Base-by-base conservation (phyloP, 2,329 filamentous ascomycete genomes). In the Calonectria montana region DNA sequence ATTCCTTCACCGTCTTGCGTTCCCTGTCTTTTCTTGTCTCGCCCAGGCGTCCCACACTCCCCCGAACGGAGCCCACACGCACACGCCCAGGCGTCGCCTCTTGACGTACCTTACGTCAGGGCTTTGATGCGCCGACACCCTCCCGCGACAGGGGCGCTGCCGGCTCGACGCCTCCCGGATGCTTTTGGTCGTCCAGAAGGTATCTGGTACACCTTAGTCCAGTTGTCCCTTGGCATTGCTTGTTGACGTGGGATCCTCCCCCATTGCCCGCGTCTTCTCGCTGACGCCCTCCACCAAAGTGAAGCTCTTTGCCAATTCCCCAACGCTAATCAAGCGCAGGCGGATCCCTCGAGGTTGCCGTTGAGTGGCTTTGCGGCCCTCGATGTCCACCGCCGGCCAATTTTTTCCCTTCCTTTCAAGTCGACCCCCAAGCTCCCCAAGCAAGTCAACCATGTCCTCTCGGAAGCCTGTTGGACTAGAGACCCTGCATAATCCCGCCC, bases 401-500 rank as follows among this genome's bases (percentile, higher is more conserved):
- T 35, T 35, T 35, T 31, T 31, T 31, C 9, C n/a, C 2, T 31
- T 70, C 65, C 70, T 71, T 67, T 68, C 68, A 73, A 73, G 74
- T 77, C 73, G 71, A 75, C 68, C 71, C 73, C 62, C 74, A 65
- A 59, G 41, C 70, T 63, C 73, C 74, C 71, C 75, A 67, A 71
- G 67, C 59, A 68, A n/a, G 55, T 31, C 62, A 41, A 67, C 65
- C 50, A 70, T 69, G 62, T 71, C 61, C 65, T 64, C 47, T 67
- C 70, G 69, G 61, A 69, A 43, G 39, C 39, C 73, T 76, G 69
- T 75, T 78, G 53, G 48, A 74, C 73, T 75, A 78, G 68, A 75
- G 79, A 75, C 79, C 79, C 79, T 81, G 79, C 79, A 81, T 81
- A 79, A 77, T 78, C 74, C 74, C 75, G 77, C 72, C 74, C 70